A percentile compares a stretch with the other conserved stretches of the same genome.
Evolutionary conservation across 805 yeast species (phyloP).

Genomic region (Torulaspora quercuum): DNA sequence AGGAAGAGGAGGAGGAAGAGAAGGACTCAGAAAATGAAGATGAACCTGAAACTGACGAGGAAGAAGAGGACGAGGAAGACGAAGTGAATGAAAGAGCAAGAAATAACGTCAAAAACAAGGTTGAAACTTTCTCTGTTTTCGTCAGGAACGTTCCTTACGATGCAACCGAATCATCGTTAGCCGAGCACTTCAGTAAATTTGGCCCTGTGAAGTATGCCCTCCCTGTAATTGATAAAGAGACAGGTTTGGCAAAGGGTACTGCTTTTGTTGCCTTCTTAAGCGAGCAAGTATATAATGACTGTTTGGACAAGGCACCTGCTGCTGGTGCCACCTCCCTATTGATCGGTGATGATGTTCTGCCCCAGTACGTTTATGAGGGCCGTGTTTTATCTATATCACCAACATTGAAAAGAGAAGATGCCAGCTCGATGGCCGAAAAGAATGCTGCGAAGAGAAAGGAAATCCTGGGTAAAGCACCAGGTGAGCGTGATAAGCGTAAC

Average conservation of each 20-base stretch:
- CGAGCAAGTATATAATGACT: constrained; percentile 59
- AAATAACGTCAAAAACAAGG: constrained; percentile 45
- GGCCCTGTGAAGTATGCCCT: constrained; percentile 90
- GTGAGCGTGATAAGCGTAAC: constrained; percentile 79
- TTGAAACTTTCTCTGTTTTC: constrained; percentile 71
- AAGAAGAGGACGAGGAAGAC: constrained; percentile 36
- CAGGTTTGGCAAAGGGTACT: constrained; percentile 88
- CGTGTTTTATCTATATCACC: constrained; percentile 80
- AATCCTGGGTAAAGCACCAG: constrained; percentile 73
- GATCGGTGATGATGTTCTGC: constrained; percentile 88
- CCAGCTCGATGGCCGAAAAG: constrained; percentile 66
- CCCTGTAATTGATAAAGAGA: constrained; percentile 82
- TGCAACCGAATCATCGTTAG: constrained; percentile 75
- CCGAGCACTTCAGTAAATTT: constrained; percentile 73
- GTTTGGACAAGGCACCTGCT: constrained; percentile 77
- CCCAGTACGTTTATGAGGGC: constrained; percentile 87
- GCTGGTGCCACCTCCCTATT: constrained; percentile 60
- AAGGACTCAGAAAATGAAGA: constrained; percentile 35
- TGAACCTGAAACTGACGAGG: constrained; percentile 34
- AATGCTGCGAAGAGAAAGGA: constrained; percentile 72
- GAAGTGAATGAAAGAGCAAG: constrained; percentile 38
- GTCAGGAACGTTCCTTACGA: constrained; percentile 94
- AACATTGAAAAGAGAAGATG: constrained; percentile 84
- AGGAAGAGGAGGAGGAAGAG: constrained; percentile 35
- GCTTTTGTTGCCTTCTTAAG: constrained; percentile 86